These are phyloP conservation scores for Entophlyctis luteolus DNA, from an alignment of 192 early-diverging fungal species.

Conservation along the genomic window DNA sequence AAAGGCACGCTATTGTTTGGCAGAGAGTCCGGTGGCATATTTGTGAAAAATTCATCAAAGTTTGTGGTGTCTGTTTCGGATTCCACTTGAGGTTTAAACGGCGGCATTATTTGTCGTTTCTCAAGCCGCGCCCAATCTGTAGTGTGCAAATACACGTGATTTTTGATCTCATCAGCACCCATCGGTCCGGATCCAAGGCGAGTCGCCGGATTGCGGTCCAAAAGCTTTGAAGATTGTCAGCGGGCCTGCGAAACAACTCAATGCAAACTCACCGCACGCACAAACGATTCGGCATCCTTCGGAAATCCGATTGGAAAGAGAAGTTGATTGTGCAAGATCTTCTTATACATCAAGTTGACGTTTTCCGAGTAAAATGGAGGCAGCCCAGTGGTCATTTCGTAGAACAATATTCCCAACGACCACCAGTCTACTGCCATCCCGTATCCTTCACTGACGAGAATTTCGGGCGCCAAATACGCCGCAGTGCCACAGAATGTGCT, in stretches of 20 bases:
- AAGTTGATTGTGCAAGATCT: slow-evolving; percentile 52
- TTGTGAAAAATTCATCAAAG: slow-evolving; percentile 51
- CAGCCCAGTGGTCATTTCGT: slow-evolving; percentile 62
- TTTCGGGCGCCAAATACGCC: slow-evolving; percentile 77
- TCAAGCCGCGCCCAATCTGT: slow-evolving; percentile 65
- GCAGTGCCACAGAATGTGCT: slow-evolving; percentile 54
- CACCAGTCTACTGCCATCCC: slow-evolving; percentile 77
- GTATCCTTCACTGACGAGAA: slow-evolving; percentile 67
- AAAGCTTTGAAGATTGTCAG: slow-evolving; percentile 34
- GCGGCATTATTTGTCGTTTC: slow-evolving; percentile 59
- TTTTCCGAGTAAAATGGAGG: slow-evolving; percentile 60
- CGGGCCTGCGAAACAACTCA: neutral
- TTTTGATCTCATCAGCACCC: slow-evolving; percentile 58
- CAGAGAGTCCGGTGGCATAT: slow-evolving; percentile 48
- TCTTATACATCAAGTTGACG: slow-evolving; percentile 57
- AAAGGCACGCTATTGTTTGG: slow-evolving; percentile 38
- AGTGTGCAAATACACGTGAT: slow-evolving; percentile 59
- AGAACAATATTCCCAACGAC: slow-evolving; percentile 74
- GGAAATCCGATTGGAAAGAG: slow-evolving; percentile 48
- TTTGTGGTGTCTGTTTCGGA: slow-evolving; percentile 49
- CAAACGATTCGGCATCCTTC: slow-evolving; percentile 36
- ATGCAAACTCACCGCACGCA: slow-evolving; percentile 40
- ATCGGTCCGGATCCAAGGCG: slow-evolving; percentile 57
- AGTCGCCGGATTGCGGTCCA: slow-evolving; percentile 59
- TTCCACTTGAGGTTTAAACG: slow-evolving; percentile 63